Base-by-base conservation (phyloP, 2,329 filamentous ascomycete genomes). In the Dothiorella sarmentorum region DNA sequence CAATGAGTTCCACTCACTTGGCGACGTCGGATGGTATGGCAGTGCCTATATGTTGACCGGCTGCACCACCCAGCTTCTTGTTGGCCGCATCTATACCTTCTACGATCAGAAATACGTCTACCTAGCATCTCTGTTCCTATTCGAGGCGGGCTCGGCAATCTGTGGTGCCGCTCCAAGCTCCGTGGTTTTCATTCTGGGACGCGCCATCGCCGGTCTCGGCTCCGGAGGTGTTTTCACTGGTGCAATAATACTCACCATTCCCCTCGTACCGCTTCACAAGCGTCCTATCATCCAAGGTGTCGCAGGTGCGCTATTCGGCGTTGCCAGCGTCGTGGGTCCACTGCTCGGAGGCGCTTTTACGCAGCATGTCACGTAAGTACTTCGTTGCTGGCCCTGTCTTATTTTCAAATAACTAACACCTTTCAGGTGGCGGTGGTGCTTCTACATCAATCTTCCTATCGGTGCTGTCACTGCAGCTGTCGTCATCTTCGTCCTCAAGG, bases 391-490 rank as follows among this genome's bases (percentile, higher is more conserved):
- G n/a, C n/a, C n/a, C n/a, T n/a, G n/a, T n/a, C n/a, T n/a, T n/a
- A n/a, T n/a, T n/a, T n/a, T n/a, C 29, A 31, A 31, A 5, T 37
- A 13, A 37, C n/a, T 37, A 7, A 37, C 35, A 75, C 29, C 63
- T 77, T 3, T 71, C 74, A 15, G 35, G 1, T 80, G 78, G 77
- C 65, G 78, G 11, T 79, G 77, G 76, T 80, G 75, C 62, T 79
- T 79, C 68, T 80, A 77, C 58, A 80, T 82, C 66, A 83, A 84
- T 61, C 69, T 83, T 1, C 81, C 80, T 0, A 74, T 83, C 26
- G 78, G 78, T 13, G 76, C 70, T 1, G 61, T 79, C 13, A 77
- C 76, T 0, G 71, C 71, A 2, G 70, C 75, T 60, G 72, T 76
- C 61, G 66, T 75, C 40, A 65, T 73, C 55, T 75, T 76, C 63